Conservation (phyloP, 2,329 filamentous ascomycete species). For the Botrytis elliptica region DNA sequence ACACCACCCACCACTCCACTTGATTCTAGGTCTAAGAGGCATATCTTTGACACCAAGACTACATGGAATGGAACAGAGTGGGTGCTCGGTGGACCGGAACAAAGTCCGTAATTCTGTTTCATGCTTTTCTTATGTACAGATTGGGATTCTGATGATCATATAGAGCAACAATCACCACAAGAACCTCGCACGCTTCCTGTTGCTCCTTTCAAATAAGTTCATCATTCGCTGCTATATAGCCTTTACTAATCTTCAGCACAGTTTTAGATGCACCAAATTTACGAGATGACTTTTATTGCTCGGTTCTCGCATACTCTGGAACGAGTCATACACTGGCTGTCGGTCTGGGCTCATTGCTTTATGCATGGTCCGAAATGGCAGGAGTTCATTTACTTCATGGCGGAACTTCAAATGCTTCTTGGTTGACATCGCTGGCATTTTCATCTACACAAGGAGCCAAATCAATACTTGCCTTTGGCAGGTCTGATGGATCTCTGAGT, state of each 20-base stretch:
- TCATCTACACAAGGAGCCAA: slow-evolving; percentile 75
- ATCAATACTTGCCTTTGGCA: slow-evolving; percentile 80
- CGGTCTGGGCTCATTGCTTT: slow-evolving; percentile 75
- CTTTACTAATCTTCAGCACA: slow-evolving; percentile 46
- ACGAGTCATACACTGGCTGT: slow-evolving; percentile 77
- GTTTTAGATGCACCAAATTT: slow-evolving; percentile 85
- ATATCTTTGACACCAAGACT: slow-evolving; percentile 32
- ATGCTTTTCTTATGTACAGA: background rate
- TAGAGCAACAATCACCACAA: slow-evolving; percentile 32
- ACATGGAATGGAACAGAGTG: slow-evolving; percentile 40
- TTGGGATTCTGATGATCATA: slow-evolving; percentile 25
- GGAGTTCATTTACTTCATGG: slow-evolving; percentile 60
- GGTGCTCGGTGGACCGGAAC: slow-evolving; percentile 31
- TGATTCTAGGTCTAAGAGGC: slow-evolving; percentile 30
- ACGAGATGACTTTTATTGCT: slow-evolving; percentile 96
- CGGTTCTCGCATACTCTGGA: slow-evolving; percentile 79
- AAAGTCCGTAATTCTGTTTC: slow-evolving; percentile 26
- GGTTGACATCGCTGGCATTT: slow-evolving; percentile 85
- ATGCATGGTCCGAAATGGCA: slow-evolving; percentile 79
- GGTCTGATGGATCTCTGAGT: slow-evolving; percentile 72
- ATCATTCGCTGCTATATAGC: background rate
- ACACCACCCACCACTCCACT: slow-evolving; percentile 33
- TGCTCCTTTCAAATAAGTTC: slow-evolving; percentile 72
- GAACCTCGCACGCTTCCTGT: slow-evolving; percentile 56
- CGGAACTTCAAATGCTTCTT: slow-evolving; percentile 50